Base-by-base conservation (phyloP, 1,284 basidiomycete species). In the Exobasidium cylindrosporum region DNA sequence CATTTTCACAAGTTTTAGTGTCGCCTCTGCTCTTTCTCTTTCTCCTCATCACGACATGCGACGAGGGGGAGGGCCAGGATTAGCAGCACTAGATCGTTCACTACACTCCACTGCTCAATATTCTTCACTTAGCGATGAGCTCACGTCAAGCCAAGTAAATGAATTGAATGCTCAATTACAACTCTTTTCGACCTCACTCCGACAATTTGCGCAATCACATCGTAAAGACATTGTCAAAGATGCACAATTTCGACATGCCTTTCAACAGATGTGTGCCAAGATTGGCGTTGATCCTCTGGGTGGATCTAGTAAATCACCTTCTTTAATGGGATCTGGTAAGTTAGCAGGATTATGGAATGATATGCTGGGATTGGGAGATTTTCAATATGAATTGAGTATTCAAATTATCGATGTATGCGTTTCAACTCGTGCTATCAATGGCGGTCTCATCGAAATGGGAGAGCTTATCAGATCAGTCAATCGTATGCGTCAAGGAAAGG, bases 401-500 rank as follows among this genome's bases (percentile, higher is more conserved):
- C 95, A 99, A 83, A 89, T 98, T 66, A 92, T 98, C 54, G 95
- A 98, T 78, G 87, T 98, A 17, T 97, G 95, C 74, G 88, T 97
- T 31, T 89, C 87, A 76, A 95, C 91, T 7, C 83, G 94, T 47
- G 87, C 89, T 61, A 82, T 87, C 47, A 97, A 97, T 69, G 95
- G 96, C 0, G 95, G 96, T 0, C 82, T 97, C 57, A 92, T 98
- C 59, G 89, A 89, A 70, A 87, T 97, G 84, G 83, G 85, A 11
- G 93, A 97, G 79, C 83, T 98, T 46, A 84, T 96, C 21, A 81
- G 87, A 31, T 84, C 92, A 55, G 86, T 99, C 46, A 86, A 85
- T 63, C 87, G 86, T 72, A 82, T 97, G 53, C 84, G 95, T 6
- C 87, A 87, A 2, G 59, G 85, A 47, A 56, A 61, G 52, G 11